Base-by-base conservation (phyloP, 352 stramenopile genomes). In the Phytopythium helicoides region DNA sequence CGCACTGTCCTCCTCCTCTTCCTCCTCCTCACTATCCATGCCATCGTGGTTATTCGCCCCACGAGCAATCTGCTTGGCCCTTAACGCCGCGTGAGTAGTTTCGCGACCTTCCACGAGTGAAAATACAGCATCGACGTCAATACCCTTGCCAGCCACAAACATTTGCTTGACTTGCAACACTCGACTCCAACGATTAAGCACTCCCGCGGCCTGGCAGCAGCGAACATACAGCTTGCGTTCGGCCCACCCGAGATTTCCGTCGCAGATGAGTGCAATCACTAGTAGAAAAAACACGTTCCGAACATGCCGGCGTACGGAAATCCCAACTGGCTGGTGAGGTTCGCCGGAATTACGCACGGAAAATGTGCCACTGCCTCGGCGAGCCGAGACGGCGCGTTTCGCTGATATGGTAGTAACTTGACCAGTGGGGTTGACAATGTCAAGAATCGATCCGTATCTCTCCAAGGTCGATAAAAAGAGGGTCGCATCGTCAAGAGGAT, bases 271-370 rank as follows among this genome's bases (percentile, higher is more conserved):
- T 18, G 62, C 25, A 21, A 80, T 45, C 23, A 76, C 67, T 9
- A 85, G 58, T 34, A 84, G 49, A 38, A 77, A 72, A 37, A 78
- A 68, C 14, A 85, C 49, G 35, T 78, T 81, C 12, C 56, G 60
- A 7, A 73, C 33, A 41, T 81, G 71, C 5, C 71, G 62, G 1
- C 45, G 54, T 18, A 58, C 56, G 1, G 60, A 23, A 11, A 62
- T 7, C 0, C 34, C 55, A 22, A 3, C 21, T 10, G 28, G 35
- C 18, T 8, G 34, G 26, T 4, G 47, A 45, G 12, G 9, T 18
- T n/a, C 11, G 42, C 15, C 23, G 12, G 25, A 25, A 6, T 49
- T 14, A 28, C 26, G 23, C 16, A 22, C 11, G 15, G 42, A 36
- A 25, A 45, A 26, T 9, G 1, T 0, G 6, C 14, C 44, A 31